A percentile compares a stretch with the other conserved stretches of the same genome.
Conservation (phyloP, 2,329 filamentous ascomycete species). For the Pseudogymnoascus sp. region DNA sequence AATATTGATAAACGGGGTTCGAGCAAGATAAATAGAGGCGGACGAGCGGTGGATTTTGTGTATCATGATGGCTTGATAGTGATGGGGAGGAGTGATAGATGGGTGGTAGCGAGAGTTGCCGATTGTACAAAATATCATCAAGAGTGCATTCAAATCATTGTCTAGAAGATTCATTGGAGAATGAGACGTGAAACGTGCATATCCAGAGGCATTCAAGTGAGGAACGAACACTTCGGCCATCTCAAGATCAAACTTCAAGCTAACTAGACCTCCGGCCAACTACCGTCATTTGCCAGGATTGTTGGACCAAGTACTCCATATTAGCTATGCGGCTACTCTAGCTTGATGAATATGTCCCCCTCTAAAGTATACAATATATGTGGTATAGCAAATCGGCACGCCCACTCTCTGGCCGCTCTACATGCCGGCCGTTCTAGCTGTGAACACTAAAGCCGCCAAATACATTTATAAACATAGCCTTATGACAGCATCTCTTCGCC, state of each 20-base stretch:
- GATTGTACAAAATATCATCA: constrained; percentile 14
- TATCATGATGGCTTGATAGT: constrained; percentile 12
- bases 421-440: no score
- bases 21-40: constrained; percentile 29
- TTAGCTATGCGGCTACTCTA: not conserved
- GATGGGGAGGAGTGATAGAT: constrained; percentile 11
- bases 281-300: not conserved
- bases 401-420: not conserved
- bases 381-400: not conserved
- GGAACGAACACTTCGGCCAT: not conserved
- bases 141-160: constrained; percentile 10
- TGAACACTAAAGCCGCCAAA: not conserved
- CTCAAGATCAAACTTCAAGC: not conserved
- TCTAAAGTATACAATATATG: not conserved
- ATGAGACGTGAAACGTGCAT: not conserved
- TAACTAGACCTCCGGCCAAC: not conserved
- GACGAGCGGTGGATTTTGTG: constrained; percentile 15
- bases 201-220: not conserved
- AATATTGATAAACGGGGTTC: constrained; percentile 10
- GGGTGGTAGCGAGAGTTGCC: constrained; percentile 10
- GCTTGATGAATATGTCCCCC: not conserved
- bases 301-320: not conserved
- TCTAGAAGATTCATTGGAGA: not conserved
- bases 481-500: not conserved
- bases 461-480: not conserved